Conservation (phyloP, 257 asterid species). For the Gentiana macrophylla region DNA sequence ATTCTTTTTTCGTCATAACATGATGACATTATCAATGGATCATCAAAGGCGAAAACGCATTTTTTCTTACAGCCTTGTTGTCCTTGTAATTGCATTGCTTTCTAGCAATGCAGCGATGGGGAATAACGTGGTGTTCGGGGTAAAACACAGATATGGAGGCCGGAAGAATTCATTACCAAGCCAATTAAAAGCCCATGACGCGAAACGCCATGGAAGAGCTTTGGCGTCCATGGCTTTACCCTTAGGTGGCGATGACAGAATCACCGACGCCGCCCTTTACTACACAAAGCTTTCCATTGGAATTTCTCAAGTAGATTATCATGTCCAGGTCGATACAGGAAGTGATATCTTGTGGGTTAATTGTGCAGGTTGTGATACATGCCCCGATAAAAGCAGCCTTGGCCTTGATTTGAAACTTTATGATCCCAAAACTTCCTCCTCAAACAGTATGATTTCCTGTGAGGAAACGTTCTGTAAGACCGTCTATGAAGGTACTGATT, state of each 20-base stretch:
- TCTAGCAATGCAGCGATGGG: slow-evolving; percentile 2
- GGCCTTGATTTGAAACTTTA: slow-evolving; percentile 16
- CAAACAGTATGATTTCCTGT: slow-evolving; percentile 12
- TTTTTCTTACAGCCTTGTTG: slow-evolving; percentile 4
- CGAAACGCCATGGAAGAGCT: slow-evolving; percentile 11
- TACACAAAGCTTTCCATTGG: slow-evolving; percentile 65
- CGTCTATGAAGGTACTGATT: background rate
- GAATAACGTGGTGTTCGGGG: slow-evolving; percentile 14
- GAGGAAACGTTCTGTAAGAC: slow-evolving; percentile 9
- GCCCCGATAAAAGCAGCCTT: slow-evolving; percentile 50
- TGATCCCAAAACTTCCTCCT: slow-evolving; percentile 11
- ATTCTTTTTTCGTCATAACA: background rate
- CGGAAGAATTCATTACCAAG: slow-evolving; percentile 6
- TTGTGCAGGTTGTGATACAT: slow-evolving; percentile 45
- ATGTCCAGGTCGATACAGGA: slow-evolving; percentile 73
- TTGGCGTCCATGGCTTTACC: slow-evolving; percentile 12
- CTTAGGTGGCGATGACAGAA: slow-evolving; percentile 15
- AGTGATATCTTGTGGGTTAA: slow-evolving; percentile 73
- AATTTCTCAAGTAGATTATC: slow-evolving; percentile 50
- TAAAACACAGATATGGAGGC: slow-evolving; percentile 17
- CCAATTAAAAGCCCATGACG: slow-evolving; percentile 12
- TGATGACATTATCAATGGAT: slow-evolving; percentile 2
- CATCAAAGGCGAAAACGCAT: slow-evolving; percentile 1
- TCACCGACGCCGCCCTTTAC: slow-evolving; percentile 34
- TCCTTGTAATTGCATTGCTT: slow-evolving; percentile 2